Evolutionary conservation across 164 flowering plant genomes (phyloP), one percentile per base, ranked within the genome.

Genomic region (Liriodendron chinense): DNA sequence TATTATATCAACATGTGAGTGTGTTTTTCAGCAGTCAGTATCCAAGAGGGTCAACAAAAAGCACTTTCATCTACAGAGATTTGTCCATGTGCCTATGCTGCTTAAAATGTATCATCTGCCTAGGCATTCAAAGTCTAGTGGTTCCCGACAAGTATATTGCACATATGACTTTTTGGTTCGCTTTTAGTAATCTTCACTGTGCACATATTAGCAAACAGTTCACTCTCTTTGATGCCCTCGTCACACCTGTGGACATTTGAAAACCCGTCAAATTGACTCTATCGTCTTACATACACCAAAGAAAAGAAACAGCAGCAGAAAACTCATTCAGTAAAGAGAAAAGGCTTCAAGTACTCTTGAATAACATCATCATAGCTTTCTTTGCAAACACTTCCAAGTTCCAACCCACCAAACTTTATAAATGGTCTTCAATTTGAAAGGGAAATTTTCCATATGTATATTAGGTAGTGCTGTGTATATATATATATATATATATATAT

Each of bases 211-310:
- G 81, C 75, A 79, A 25, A 79, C 68, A 69, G 72, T 80, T 80
- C 68, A n/a, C 82, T 84, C 84, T 82, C 70, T 74, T 80, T 77
- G 79, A 81, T 75, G 85, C 83, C 83, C 79, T 78, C 74, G 1
- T 53, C 75, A 73, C 25, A 85, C 92, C 90, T 89, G 89, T 82
- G 76, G 70, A 82, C 72, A 84, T 64, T 53, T 74, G 76, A 85
- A 81, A 82, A 76, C 78, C 82, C 76, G 83, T 85, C 87, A 88
- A 85, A 84, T 81, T 75, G 86, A 84, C 79, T 78, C 82, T 65
- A 76, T 49, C 74, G 18, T 83, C 57, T 65, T 65, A 26, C 48
- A 50, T 23, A 47, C 73, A 62, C 65, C 22, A 28, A 63, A 64
- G 69, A 53, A 13, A 68, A 28, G 22, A 47, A n/a, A 76, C 63